A percentile compares a stretch with the other conserved stretches of the same genome.
Evolutionary conservation across 257 asterid species (phyloP).

Genomic region (Plantago elongata): DNA sequence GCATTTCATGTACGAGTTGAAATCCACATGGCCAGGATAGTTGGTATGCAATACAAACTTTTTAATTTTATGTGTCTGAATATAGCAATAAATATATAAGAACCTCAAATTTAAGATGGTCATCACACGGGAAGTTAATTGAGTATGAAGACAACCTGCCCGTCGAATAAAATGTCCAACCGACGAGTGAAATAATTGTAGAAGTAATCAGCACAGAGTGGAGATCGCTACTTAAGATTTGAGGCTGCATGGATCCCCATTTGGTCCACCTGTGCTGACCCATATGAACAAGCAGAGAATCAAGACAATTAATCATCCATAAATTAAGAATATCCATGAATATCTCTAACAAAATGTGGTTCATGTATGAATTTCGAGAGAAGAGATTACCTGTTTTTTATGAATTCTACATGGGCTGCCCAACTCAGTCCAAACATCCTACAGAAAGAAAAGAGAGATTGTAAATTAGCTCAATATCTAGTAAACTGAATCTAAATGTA

Average conservation of each 20-base stretch:
- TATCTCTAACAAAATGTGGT: neutral
- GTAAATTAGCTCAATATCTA: neutral
- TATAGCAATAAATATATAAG: conserved; percentile 16
- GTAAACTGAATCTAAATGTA: no score
- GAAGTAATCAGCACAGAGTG: conserved; percentile 76
- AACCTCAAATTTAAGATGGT: neutral
- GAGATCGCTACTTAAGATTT: conserved; percentile 64
- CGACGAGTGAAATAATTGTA: conserved; percentile 76
- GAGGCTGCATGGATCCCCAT: conserved; percentile 83
- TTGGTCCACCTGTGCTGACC: conserved; percentile 56
- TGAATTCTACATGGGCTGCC: conserved; percentile 86
- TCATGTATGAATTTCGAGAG: neutral
- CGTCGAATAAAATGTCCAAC: conserved; percentile 71
- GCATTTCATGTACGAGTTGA: conserved; percentile 80
- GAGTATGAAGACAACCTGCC: conserved; percentile 41
- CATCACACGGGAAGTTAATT: neutral
- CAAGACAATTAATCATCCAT: conserved; percentile 7
- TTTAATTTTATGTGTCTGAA: conserved; percentile 69
- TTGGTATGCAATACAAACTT: conserved; percentile 80
- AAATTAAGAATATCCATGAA: neutral
- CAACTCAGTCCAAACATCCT: conserved; percentile 86
- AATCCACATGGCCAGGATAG: conserved; percentile 92
- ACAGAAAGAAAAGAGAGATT: conserved; percentile 16
- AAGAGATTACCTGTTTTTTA: conserved; percentile 59
- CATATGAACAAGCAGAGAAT: conserved; percentile 10